Conservation (phyloP, 2,329 filamentous ascomycete species). For the Aspergillus phoenicis region DNA sequence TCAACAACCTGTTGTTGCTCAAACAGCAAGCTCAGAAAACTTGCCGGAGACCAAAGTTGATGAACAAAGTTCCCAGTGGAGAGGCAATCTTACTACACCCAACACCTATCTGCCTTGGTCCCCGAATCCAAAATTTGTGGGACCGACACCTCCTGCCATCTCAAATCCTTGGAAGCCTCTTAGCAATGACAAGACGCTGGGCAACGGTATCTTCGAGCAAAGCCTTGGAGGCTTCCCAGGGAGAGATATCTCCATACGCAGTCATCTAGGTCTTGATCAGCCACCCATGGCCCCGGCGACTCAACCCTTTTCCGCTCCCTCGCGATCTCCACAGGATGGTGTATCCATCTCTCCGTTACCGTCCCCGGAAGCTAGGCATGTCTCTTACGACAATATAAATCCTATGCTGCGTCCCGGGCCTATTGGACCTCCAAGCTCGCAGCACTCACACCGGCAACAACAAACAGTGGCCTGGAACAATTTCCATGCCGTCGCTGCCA, state of each 20-base stretch:
- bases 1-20: slow-evolving; percentile 27
- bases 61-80: slow-evolving; percentile 41
- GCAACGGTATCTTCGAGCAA: slow-evolving; percentile 65
- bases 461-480: slow-evolving; percentile 48
- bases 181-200: slow-evolving; percentile 59
- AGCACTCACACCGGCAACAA: slow-evolving; percentile 36
- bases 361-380: slow-evolving; percentile 43
- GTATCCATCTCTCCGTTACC: slow-evolving; percentile 39
- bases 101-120: slow-evolving; percentile 44
- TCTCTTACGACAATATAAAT: slow-evolving; percentile 42
- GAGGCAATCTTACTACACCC: slow-evolving; percentile 40
- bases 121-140: slow-evolving; percentile 37
- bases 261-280: slow-evolving; percentile 44
- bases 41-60: slow-evolving; percentile 32
- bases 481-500: slow-evolving; percentile 44
- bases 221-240: slow-evolving; percentile 53
- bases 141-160: slow-evolving; percentile 34
- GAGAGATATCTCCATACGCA: slow-evolving; percentile 46
- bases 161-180: slow-evolving; percentile 63
- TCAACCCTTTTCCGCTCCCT: slow-evolving; percentile 34
- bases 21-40: slow-evolving; percentile 25
- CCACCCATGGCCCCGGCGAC: slow-evolving; percentile 37
- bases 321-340: slow-evolving; percentile 38
- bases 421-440: slow-evolving; percentile 49
- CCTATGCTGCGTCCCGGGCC: slow-evolving; percentile 48